Base-by-base conservation (phyloP, 208 protist genomes). In the Strigomonas oncopelti region DNA sequence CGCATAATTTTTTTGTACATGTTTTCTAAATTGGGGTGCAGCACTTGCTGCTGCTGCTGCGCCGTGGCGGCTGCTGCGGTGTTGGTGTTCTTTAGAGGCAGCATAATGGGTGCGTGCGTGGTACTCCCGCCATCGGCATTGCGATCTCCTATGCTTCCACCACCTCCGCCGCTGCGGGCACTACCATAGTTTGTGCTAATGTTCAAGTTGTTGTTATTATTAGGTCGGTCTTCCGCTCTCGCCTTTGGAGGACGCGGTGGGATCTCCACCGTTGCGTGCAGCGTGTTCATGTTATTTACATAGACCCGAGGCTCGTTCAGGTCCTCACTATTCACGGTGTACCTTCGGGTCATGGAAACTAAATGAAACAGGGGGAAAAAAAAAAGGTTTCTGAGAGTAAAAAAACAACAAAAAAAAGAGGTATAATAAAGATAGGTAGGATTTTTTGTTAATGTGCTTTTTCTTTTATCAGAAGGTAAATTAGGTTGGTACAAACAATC, bases 201-300 rank as follows among this genome's bases (percentile, higher is more conserved):
- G 27, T 20, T 27, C 11, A 32, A 5, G 22, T n/a, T 46, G 18
- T 22, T 45, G 24, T 54, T 45, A 18, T 54, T 45, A 14, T 25
- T 53, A 52, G n/a, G n/a, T 65, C 5, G n/a, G 11, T 31, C 3
- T 52, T 52, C 52, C 22, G 8, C 58, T 36, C 38, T 62, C 13
- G 54, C 29, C 11, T 75, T 78, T 16, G 53, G n/a, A 0, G 62
- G 61, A 13, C 71, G 71, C 25, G 56, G 32, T 9, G 89, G 86
- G 34, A 94, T 67, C 14, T 64, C 78, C 29, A 85, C 78, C 18
- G 71, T 88, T 22, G 89, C 64, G 24, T 84, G 62, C 1, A 53
- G 70, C 14, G 83, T 91, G 79, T 94, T 94, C 77, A 92, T 88
- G 69, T 94, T 94, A 66, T 94, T 94, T 7, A 94, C 85, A 69